A percentile compares a stretch with the other conserved stretches of the same genome.
phyloP scores from a whole-genome alignment of 192 early-diverging fungal species.

The Allomyces arbusculus region DNA sequence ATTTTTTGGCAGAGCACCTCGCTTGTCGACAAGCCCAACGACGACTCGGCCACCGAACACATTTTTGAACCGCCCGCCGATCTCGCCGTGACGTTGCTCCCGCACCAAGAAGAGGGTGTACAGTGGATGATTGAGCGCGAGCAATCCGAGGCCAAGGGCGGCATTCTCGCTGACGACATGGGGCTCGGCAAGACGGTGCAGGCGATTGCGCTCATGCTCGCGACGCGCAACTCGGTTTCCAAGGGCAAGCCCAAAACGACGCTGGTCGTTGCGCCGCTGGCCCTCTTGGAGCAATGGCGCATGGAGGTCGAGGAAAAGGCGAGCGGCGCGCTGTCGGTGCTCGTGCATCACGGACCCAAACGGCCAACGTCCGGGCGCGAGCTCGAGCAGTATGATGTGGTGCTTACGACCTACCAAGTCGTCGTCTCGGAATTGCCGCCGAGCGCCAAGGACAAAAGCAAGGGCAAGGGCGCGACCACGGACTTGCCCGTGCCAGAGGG shows the following conservation, averaged over 20 bases:
- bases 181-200: conserved; percentile 41
- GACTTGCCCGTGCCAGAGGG: conserved; percentile 18
- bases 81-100: neutral
- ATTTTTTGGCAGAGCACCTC: too few species aligned
- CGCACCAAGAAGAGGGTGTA: neutral
- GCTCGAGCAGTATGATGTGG: conserved; percentile 42
- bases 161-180: conserved; percentile 47
- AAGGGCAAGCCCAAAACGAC: conserved; percentile 38
- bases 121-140: neutral
- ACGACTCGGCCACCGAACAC: too few species aligned
- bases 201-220: conserved; percentile 40
- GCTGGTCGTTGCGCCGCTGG: conserved; percentile 46
- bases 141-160: conserved; percentile 10
- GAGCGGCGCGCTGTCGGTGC: conserved; percentile 16
- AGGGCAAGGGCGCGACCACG: conserved; percentile 8
- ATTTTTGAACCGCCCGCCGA: too few species aligned
- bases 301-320: conserved; percentile 41
- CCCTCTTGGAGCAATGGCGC: conserved; percentile 51
- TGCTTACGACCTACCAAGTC: conserved; percentile 41
- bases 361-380: conserved; percentile 13
- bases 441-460: too few species aligned
- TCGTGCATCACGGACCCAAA: conserved; percentile 39
- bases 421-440: conserved; percentile 21
- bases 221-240: conserved; percentile 17
- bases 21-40: too few species aligned